A percentile compares a stretch with the other conserved stretches of the same genome.
These are phyloP conservation scores for Sporothrix phasma DNA, from an alignment of 2,329 filamentous ascomycete genomes.

Conservation along the genomic window DNA sequence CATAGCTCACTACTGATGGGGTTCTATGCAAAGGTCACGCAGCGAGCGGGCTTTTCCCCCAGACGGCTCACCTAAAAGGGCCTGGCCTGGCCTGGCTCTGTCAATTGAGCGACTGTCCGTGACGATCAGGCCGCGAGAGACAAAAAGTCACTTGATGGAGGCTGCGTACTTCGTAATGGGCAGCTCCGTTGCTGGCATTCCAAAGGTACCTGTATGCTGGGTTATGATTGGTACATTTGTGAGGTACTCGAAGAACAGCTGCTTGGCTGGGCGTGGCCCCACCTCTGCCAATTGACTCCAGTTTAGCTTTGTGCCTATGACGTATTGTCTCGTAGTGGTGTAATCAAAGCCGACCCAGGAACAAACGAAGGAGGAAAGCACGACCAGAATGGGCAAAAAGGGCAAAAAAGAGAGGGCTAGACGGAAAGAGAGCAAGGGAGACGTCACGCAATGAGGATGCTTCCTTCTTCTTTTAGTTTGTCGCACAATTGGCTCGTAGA, in stretches of 20 bases:
- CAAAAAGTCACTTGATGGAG: neutral
- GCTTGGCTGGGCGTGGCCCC: neutral
- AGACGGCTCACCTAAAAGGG: neutral
- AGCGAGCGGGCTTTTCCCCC: neutral
- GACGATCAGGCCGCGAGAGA: neutral
- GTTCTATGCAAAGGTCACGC: neutral
- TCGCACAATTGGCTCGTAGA: neutral
- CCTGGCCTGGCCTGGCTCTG: neutral
- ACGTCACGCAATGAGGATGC: neutral
- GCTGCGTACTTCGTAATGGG: slow-evolving; percentile 3
- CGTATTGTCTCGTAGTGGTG: slow-evolving; percentile 15
- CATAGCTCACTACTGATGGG: neutral
- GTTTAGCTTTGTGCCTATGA: slow-evolving; percentile 14
- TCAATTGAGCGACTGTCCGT: neutral
- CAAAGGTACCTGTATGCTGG: neutral
- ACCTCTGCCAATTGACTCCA: neutral
- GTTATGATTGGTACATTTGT: neutral
- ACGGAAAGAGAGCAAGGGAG: too few species aligned
- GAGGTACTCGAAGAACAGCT: neutral
- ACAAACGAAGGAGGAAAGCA: slow-evolving; percentile 9
- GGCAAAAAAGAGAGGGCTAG: neutral
- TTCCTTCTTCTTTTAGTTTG: neutral
- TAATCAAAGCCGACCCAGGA: slow-evolving; percentile 13
- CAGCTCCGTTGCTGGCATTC: neutral
- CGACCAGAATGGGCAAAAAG: neutral